Evolutionary conservation across 768 basidiomycete genomes (phyloP), one percentile per base, ranked within the genome.

Genomic region (Xerocomellus intermedius): DNA sequence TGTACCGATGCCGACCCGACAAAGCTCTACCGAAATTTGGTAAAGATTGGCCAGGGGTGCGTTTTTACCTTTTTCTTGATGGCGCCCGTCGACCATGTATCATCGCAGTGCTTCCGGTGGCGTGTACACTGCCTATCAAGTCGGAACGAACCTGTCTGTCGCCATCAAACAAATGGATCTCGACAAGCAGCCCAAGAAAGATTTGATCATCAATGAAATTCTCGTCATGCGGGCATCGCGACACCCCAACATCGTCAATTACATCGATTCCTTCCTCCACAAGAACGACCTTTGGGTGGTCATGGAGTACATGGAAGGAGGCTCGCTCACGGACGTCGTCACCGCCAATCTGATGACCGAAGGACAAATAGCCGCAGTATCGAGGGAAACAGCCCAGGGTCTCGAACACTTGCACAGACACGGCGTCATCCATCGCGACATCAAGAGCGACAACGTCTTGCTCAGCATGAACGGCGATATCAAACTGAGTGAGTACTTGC

Each of bases 91-190:
- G 12, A 42, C 57, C 56, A 55, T 50, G 19, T 52, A 30, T 37
- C 53, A 54, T 56, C 41, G 6, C 69, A 95, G 94, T 55, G 96
- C 97, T 16, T 96, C 92, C 19, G 96, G 97, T 38, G 96, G 96
- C 61, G 97, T 98, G 2, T 99, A 97, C 74, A 98, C 95, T 13
- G 96, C 96, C 16, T 97, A 97, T 69, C 95, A 98, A 76, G 90
- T 96, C 58, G 94, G 95, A 39, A 94, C 91, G 30, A 96, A 97
- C 72, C 64, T 91, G 32, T 89, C 85, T 12, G 97, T 98, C 33
- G 97, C 97, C 39, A 99, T 99, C 82, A 99, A 99, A 74, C 96
- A 98, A 74, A 99, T 98, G 97, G 97, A 99, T 78, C 81, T 99
- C 30, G 95, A 98, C 74, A 97, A 98, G 76, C 97, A 98, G 67